Base-by-base conservation (phyloP, 2,329 filamentous ascomycete genomes). In the Penicillium griseofulvum region DNA sequence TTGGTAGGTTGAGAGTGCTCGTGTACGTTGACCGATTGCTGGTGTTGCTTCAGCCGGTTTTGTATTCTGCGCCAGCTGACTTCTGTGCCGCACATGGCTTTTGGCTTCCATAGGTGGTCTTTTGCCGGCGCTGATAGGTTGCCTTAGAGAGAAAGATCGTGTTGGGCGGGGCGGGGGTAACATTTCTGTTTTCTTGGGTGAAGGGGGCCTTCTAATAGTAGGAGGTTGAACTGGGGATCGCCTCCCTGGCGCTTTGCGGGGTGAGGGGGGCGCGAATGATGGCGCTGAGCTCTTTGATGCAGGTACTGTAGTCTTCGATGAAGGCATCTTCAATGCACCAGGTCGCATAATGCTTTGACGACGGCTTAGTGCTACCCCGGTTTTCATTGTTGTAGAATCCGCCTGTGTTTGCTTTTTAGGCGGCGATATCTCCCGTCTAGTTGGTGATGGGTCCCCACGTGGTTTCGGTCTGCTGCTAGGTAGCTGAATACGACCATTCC, bases 91-190 rank as follows among this genome's bases (percentile, higher is more conserved):
- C 16, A 61, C 28, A 62, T 76, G 74, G 0, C 66, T 65, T 44
- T 59, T 65, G 14, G 47, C 43, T 12, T 51, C 49, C 1, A 61
- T 45, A 10, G 65, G 34, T 4, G 57, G 49, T 19, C 46, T 60
- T 7, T 63, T 39, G 34, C 59, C 66, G 6, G 65, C 54, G 10
- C 55, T 55, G 19, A 57, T 56, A n/a, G 69, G 69, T 52, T 76
- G 73, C 57, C 69, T 65, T 38, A 76, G 49, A 12, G 74, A 76
- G 8, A 70, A 64, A 3, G 74, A 76, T 48, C 74, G 66, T 19
- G 57, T 56, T 19, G 70, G 67, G 19, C 72, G 71, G 7, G 68
- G 61, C 3, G 69, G 69, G 6, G 72, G 71, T 33, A 61, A 65
- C 68, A 73, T 71, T 17, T 68, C 63, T n/a, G 65, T 63, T 52